phyloP scores from a whole-genome alignment of 352 stramenopile genomes.

The Phytophthora rubi region DNA sequence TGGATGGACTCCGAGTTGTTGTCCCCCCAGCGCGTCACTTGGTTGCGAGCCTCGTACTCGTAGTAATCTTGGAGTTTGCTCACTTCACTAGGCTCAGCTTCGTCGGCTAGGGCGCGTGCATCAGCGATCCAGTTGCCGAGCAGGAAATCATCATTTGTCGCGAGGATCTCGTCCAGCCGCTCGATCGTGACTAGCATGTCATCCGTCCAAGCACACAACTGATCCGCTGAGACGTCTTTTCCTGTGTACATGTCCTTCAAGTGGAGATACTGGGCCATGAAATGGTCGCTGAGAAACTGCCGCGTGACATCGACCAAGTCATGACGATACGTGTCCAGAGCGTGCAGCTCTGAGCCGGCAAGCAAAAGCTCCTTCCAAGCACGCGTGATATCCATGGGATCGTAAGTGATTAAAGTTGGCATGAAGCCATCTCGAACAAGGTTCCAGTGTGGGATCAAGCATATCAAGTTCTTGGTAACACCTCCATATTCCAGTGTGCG shows the following conservation, averaged over 20 bases:
- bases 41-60: slow-evolving; percentile 86
- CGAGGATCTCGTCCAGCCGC: slow-evolving; percentile 68
- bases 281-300: slow-evolving; percentile 71
- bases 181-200: slow-evolving; percentile 58
- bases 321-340: slow-evolving; percentile 68
- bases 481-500: slow-evolving; percentile 66
- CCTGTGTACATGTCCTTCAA: slow-evolving; percentile 58
- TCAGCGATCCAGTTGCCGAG: slow-evolving; percentile 76
- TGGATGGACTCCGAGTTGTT: slow-evolving; percentile 76
- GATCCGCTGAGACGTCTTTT: slow-evolving; percentile 35
- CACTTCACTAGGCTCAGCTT: slow-evolving; percentile 18
- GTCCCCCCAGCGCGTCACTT: slow-evolving; percentile 83
- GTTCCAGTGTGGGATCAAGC: slow-evolving; percentile 71
- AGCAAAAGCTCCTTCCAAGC: slow-evolving; percentile 68
- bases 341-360: slow-evolving; percentile 44
- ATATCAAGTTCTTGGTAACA: slow-evolving; percentile 79
- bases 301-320: slow-evolving; percentile 85
- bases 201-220: slow-evolving; percentile 49
- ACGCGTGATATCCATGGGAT: slow-evolving; percentile 60
- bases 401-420: slow-evolving; percentile 76
- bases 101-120: slow-evolving; percentile 50
- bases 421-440: slow-evolving; percentile 75
- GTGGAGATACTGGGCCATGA: slow-evolving; percentile 65
- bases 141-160: slow-evolving; percentile 71
- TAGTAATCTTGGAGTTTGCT: slow-evolving; percentile 57